These are phyloP conservation scores for Suhomyces yuchorum DNA, from an alignment of 1,139 yeast genomes.

Conservation along the genomic window DNA sequence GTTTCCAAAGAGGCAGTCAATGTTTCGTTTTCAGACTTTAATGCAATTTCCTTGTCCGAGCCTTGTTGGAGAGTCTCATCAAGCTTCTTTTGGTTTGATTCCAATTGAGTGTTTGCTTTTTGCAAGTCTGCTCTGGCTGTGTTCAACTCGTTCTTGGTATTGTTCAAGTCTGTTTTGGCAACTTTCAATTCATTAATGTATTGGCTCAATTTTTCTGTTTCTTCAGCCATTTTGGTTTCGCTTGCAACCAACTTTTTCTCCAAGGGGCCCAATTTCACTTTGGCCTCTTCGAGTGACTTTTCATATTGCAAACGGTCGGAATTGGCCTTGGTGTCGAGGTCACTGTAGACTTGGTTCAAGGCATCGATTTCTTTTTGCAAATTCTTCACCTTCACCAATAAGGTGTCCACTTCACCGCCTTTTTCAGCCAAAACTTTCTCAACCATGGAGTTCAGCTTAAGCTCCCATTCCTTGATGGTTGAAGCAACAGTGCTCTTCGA, in stretches of 20 bases:
- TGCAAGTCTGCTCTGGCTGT: slow-evolving; percentile 2
- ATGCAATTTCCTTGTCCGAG: background rate
- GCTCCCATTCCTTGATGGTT: slow-evolving; percentile 28
- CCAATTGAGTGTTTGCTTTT: background rate
- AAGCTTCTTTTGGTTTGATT: background rate
- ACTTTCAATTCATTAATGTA: background rate
- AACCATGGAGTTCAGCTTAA: slow-evolving; percentile 32
- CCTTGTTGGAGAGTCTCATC: background rate
- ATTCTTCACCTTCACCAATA: slow-evolving; percentile 2
- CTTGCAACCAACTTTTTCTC: background rate
- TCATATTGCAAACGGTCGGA: slow-evolving; percentile 14
- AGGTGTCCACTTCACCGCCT: slow-evolving; percentile 21
- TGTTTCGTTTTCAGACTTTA: background rate
- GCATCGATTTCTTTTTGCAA: slow-evolving; percentile 7
- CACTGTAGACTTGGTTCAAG: slow-evolving; percentile 3
- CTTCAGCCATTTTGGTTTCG: background rate
- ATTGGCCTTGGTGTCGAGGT: slow-evolving; percentile 6
- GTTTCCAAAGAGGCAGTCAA: slow-evolving; percentile 5
- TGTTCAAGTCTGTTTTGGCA: slow-evolving; percentile 4
- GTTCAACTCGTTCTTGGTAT: slow-evolving; percentile 2
- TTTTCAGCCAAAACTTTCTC: slow-evolving; percentile 32
- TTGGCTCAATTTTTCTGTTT: background rate
- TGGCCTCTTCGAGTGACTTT: background rate
- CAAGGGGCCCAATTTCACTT: background rate
- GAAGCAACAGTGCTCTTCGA: slow-evolving; percentile 18